These are phyloP conservation scores for Pyricularia pennisetigena DNA, from an alignment of 2,329 filamentous ascomycete genomes.

Conservation along the genomic window DNA sequence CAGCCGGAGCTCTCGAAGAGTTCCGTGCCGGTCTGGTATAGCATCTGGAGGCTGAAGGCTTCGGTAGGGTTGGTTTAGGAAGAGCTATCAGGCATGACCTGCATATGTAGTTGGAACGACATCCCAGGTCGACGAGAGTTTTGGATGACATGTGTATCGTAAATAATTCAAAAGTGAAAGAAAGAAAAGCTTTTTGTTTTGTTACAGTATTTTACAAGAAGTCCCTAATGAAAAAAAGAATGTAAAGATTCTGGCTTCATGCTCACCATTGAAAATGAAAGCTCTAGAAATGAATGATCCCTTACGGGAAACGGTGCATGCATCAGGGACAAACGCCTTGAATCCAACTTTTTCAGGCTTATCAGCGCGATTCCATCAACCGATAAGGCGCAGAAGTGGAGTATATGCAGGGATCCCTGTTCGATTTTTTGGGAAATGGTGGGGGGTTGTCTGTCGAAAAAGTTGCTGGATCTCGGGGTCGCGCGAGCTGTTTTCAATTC, in stretches of 20 bases:
- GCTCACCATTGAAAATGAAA: neutral
- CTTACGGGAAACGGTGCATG: neutral
- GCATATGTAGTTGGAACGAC: conserved; percentile 11
- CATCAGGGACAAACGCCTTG: neutral
- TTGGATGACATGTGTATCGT: neutral
- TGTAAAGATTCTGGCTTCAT: neutral
- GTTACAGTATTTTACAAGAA: neutral
- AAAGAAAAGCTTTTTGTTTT: neutral
- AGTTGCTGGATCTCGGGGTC: neutral
- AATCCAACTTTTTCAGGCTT: conserved; percentile 1
- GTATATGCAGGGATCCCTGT: neutral
- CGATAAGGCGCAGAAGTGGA: neutral
- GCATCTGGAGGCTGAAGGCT: neutral
- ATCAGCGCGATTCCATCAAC: conserved; percentile 2
- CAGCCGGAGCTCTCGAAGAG: neutral
- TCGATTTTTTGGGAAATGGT: neutral
- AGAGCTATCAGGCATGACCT: conserved; percentile 12
- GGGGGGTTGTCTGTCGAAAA: neutral
- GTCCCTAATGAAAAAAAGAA: neutral
- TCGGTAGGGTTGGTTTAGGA: conserved; percentile 2
- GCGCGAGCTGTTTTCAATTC: neutral
- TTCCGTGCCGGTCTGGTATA: neutral
- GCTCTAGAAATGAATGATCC: neutral
- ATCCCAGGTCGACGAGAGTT: conserved; percentile 9
- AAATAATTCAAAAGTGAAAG: neutral